Base-by-base conservation (phyloP, 148 eudicot genomes). In the Rhododendron ferrugineum region DNA sequence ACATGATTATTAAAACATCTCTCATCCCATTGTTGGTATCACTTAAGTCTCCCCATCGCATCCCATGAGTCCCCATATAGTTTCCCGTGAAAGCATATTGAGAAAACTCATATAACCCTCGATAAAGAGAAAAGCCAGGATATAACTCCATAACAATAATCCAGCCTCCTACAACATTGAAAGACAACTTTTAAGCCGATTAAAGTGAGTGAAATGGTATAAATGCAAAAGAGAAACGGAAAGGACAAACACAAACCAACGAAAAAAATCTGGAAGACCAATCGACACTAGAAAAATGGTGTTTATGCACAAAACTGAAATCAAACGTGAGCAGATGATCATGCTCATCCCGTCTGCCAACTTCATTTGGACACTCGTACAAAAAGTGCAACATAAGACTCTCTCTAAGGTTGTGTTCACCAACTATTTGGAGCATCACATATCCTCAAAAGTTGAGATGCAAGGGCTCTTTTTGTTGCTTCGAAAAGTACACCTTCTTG, bases 111-210 rank as follows among this genome's bases (percentile, higher is more conserved):
- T 90, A 94, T 37, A 96, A 83, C 44, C 96, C 99, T 73, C 97
- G 94, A 82, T 76, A 96, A 56, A 96, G 93, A 68, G 98, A 85
- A 85, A 96, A 96, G 49, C 98, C 96, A 11, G 99, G 99, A 91
- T 90, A 96, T 84, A 96, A 79, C 84, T 96, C 96, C 99, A 96
- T 96, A 52, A 90, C 92, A 84, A 92, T 85, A 82, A 95, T 88
- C 94, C 97, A 93, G 85, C 86, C 93, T 85, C 91, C 99, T 96
- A 75, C 80, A 91, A 85, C 26, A 52, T 49, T 3, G 50, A 84
- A 86, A 58, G 36, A 82, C 30, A 37, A 81, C 70, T 37, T 76
- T 86, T 5, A 47, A 20, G 28, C 76, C 74, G 49, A 86, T 79
- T 56, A 85, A 80, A 84, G 30, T 74, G 11, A 47, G 37, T 5